Conservation (phyloP, 495 filamentous ascomycete genomes). For the Xylaria palmicola region DNA sequence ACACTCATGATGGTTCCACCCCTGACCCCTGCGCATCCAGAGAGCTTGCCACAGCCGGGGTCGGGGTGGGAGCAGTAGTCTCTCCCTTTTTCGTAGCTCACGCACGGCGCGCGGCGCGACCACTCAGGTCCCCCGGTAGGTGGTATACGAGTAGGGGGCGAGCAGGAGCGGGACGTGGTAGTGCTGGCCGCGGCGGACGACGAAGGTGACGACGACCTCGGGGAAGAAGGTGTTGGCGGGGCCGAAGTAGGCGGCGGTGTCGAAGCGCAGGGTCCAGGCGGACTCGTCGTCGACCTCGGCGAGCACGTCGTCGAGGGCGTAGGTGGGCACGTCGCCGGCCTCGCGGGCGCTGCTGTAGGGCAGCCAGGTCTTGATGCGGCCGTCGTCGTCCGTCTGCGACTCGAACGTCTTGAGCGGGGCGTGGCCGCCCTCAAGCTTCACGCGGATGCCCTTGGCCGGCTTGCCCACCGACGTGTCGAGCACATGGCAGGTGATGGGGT, state of each 20-base stretch:
- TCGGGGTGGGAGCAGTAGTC: no score
- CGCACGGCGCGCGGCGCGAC: no score
- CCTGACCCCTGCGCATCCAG: no score
- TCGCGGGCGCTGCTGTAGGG: slow-evolving; percentile 46
- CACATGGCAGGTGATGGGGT: slow-evolving; percentile 62
- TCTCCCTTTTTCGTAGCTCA: background rate
- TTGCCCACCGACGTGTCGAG: slow-evolving; percentile 58
- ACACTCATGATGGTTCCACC: no score
- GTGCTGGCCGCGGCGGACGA: slow-evolving; percentile 69
- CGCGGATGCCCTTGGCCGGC: slow-evolving; percentile 76
- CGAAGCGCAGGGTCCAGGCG: slow-evolving; percentile 73
- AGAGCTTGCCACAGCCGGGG: no score
- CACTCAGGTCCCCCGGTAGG: slow-evolving; percentile 73
- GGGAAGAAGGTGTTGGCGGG: slow-evolving; percentile 80
- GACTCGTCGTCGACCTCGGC: slow-evolving; percentile 32
- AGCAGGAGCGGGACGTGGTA: slow-evolving; percentile 92
- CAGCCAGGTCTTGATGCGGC: slow-evolving; percentile 78
- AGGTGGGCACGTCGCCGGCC: slow-evolving; percentile 51
- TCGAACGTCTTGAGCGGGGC: slow-evolving; percentile 58
- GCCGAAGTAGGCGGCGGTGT: slow-evolving; percentile 75
- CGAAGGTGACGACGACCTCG: slow-evolving; percentile 85
- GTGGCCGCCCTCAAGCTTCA: slow-evolving; percentile 68
- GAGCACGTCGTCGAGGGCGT: slow-evolving; percentile 51
- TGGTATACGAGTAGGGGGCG: slow-evolving; percentile 88
- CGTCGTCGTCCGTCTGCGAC: slow-evolving; percentile 78